Evolutionary conservation across 1,284 basidiomycete genomes (phyloP).

Genomic region (Marasmius sp.): DNA sequence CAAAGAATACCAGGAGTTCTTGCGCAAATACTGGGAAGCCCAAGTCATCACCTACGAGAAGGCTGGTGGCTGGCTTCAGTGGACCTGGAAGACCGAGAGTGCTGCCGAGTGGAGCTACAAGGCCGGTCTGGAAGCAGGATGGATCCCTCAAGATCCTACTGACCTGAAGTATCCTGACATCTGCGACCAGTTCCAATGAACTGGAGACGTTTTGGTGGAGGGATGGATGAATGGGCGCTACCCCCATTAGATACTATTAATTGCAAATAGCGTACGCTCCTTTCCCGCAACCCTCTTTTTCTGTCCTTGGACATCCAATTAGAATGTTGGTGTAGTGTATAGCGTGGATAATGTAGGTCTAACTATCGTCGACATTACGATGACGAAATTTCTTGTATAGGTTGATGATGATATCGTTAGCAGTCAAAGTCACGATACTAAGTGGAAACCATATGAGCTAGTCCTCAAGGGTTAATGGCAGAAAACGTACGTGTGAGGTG

Average conservation of each 20-base stretch:
- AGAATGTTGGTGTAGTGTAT: neutral
- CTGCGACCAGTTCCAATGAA: conserved; percentile 32
- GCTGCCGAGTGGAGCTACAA: conserved; percentile 80
- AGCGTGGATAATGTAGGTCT: neutral
- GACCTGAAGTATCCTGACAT: conserved; percentile 49
- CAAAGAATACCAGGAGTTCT: conserved; percentile 78
- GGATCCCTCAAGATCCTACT: conserved; percentile 75
- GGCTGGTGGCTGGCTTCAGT: conserved; percentile 71
- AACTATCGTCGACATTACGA: conserved; percentile 11
- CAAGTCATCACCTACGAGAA: conserved; percentile 70
- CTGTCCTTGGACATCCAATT: neutral
- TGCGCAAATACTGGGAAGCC: conserved; percentile 84
- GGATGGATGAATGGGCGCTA: neutral
- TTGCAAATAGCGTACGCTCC: neutral
- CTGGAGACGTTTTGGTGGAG: neutral
- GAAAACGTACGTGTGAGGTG: conserved; percentile 79
- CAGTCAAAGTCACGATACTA: conserved; percentile 83
- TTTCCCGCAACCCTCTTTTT: neutral
- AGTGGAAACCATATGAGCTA: neutral
- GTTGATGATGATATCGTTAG: conserved; percentile 81
- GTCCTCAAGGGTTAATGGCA: neutral
- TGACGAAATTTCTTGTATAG: conserved; percentile 56
- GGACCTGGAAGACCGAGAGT: conserved; percentile 68
- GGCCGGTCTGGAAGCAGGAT: conserved; percentile 75
- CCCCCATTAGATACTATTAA: no score